Evolutionary conservation across 176 grass and related monocot species (phyloP), one percentile per base, ranked within the genome.

Genomic region (Hsuehochloa calcarea): DNA sequence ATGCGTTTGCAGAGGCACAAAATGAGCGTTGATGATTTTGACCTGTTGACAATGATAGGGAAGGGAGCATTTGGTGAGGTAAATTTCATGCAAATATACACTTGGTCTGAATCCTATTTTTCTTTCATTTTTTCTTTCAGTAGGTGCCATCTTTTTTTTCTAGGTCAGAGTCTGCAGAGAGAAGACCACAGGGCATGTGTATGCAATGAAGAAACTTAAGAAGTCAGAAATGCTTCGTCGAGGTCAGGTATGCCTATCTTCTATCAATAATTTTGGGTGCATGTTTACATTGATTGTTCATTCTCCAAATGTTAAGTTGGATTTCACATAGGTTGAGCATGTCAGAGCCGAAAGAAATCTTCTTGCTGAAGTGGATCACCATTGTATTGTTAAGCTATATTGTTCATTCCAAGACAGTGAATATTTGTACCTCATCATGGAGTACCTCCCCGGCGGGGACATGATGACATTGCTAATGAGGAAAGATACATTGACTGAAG

Each of bases 21-120:
- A 89, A 99, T 96, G 96, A 94, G 96, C 47, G 96, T 83, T 6
- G 96, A 96, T 25, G 93, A 99, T 89, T 99, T 99, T 73, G 93
- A 99, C 67, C 79, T 99, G 54, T 77, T 99, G 27, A 93, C 96
- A 75, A 94, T 96, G 93, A 96, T 99, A 81, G 96, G 96, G 49
- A 99, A 99, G 79, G 96, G 96, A 67, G 96, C 93, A 83, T 99
- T 99, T 91, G 96, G 96, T 65, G 96, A 99, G 93, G 96, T 99
- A 94, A 85, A 83, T 22, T 85, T 22, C 74, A 35, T 74, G 54
- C 85, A 64, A 78, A 87, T n/a, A 22, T 26, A 43, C 15, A 50
- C 8, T 26, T 12, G 22, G 10, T 79, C 5, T 61, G 19, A 56
- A 40, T 65, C 37, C 25, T 64, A 23, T 52, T 82, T 63, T 44